A percentile compares a stretch with the other conserved stretches of the same genome.
These are phyloP conservation scores for Pseudogymnoascus sp. DNA, from an alignment of 2,329 filamentous ascomycete species.

Conservation along the genomic window DNA sequence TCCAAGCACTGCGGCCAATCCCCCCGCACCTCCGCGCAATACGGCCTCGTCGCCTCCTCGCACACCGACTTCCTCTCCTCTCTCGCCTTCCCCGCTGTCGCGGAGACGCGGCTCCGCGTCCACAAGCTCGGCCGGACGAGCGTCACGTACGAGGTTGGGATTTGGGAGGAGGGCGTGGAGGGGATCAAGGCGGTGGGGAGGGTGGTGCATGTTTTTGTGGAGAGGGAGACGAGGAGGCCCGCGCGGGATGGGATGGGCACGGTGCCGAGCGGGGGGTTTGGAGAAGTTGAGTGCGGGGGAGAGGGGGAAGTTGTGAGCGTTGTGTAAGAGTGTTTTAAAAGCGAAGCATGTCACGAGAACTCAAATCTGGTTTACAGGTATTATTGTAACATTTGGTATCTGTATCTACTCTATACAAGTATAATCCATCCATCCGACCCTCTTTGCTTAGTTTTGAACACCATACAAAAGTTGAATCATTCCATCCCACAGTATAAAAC, in stretches of 20 bases:
- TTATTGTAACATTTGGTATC: slow-evolving; percentile 3
- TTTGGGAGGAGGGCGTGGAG: slow-evolving; percentile 71
- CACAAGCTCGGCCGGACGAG: slow-evolving; percentile 80
- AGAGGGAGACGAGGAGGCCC: slow-evolving; percentile 64
- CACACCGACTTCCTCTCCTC: slow-evolving; percentile 81
- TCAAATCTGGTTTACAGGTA: background rate
- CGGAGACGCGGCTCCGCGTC: slow-evolving; percentile 76
- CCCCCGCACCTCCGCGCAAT: slow-evolving; percentile 63
- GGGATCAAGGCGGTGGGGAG: slow-evolving; percentile 77
- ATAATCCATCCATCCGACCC: background rate
- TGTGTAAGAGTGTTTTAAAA: background rate
- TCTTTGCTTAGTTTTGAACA: slow-evolving; percentile 1
- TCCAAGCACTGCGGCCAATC: slow-evolving; percentile 69
- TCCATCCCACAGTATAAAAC: background rate
- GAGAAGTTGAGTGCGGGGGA: slow-evolving; percentile 43
- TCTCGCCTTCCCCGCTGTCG: slow-evolving; percentile 71
- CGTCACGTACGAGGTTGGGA: slow-evolving; percentile 81
- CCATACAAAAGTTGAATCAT: background rate
- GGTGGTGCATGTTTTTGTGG: slow-evolving; percentile 85
- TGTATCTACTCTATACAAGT: slow-evolving; percentile 7
- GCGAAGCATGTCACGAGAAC: background rate
- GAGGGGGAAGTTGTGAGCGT: background rate
- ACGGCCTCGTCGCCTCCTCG: slow-evolving; percentile 78
- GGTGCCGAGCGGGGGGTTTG: slow-evolving; percentile 51
- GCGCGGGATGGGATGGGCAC: slow-evolving; percentile 56